These are phyloP conservation scores for Pyropia yezoensis DNA, from an alignment of 23 red algal species.

Conservation along the genomic window DNA sequence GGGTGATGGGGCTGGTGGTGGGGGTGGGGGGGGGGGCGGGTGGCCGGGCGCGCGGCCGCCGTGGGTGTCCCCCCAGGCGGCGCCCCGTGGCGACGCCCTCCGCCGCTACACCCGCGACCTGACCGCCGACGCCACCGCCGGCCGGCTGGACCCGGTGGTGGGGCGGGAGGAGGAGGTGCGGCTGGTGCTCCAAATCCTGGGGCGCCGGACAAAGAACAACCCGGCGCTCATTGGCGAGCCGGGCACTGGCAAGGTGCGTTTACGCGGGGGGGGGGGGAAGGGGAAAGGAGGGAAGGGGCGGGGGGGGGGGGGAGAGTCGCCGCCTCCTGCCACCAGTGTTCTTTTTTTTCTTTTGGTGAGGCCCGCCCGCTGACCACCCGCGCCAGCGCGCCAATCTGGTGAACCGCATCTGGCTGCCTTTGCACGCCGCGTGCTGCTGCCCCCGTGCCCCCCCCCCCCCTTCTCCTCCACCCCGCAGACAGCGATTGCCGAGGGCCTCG, in stretches of 20 bases:
- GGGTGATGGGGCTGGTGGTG: too few relatives aligned
- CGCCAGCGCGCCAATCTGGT: too few relatives aligned
- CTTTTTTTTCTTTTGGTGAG: too few relatives aligned
- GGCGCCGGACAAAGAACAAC: constrained; percentile 54
- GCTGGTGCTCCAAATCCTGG: constrained; percentile 36
- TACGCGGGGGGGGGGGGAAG: too few relatives aligned
- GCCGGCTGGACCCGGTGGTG: constrained; percentile 62
- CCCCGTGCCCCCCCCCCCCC: too few relatives aligned
- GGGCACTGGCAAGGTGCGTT: constrained; percentile 25
- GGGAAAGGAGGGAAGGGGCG: too few relatives aligned
- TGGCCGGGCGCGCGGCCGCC: neutral
- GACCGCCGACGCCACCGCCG: constrained; percentile 20
- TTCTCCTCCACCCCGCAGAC: constrained; percentile 1
- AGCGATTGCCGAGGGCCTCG: constrained; percentile 60
- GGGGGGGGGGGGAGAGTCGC: too few relatives aligned
- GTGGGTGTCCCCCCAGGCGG: constrained; percentile 43
- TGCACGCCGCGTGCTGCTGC: too few relatives aligned
- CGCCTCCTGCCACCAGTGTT: too few relatives aligned
- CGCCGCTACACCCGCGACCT: constrained; percentile 46
- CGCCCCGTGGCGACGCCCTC: constrained; percentile 35
- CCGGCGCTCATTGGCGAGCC: constrained; percentile 62
- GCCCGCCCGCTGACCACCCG: too few relatives aligned
- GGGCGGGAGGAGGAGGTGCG: constrained; percentile 65
- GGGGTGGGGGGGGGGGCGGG: too few relatives aligned
- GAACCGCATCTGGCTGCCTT: too few relatives aligned